Base-by-base conservation (phyloP, 495 filamentous ascomycete genomes). In the Penicillium egyptiacum region DNA sequence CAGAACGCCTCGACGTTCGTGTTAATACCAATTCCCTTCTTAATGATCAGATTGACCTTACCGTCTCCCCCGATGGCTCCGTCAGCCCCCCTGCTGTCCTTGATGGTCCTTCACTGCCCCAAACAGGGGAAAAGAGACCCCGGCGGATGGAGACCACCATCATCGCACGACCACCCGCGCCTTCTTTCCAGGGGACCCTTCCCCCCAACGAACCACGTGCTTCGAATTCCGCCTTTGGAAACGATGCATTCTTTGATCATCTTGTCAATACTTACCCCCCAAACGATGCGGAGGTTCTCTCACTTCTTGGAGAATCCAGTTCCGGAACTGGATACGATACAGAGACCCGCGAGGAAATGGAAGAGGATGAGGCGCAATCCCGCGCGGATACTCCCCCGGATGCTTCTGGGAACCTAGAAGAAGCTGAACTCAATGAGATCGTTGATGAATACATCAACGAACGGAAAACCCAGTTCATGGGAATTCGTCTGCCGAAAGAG, bases 321-420 rank as follows among this genome's bases (percentile, higher is more conserved):
- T 80, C 78, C 10, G 83, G 85, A 48, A 73, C 68, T 2, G 79
- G 80, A 43, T 83, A 76, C 46, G 81, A 85, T 45, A 59, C 75
- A 11, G 75, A 81, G 1, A 87, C 83, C 0, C 88, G 78, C 82
- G 67, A 66, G 12, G 90, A 92, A 59, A 86, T 87, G 10, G 70
- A 84, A 42, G 69, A 79, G 17, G 88, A 91, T 59, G 35, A 17
- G 35, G 31, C 1, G 4, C 35, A 17, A 17, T 9, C 35, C 6
- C 33, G 14, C 14, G 4, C 14, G 16, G 33, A 0, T 37, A 37
- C 14, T n/a, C 64, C 63, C 23, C 31, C 60, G 48, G 20, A 31
- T 39, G 14, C 28, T 56, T 17, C 11, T 39, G 26, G 56, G 57
- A 4, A 62, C 56, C 37, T 51, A 49, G 7, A 48, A 53, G 7